Conservation (phyloP, 371 early-diverging fungal genomes). For the Capillidium heterosporum region DNA sequence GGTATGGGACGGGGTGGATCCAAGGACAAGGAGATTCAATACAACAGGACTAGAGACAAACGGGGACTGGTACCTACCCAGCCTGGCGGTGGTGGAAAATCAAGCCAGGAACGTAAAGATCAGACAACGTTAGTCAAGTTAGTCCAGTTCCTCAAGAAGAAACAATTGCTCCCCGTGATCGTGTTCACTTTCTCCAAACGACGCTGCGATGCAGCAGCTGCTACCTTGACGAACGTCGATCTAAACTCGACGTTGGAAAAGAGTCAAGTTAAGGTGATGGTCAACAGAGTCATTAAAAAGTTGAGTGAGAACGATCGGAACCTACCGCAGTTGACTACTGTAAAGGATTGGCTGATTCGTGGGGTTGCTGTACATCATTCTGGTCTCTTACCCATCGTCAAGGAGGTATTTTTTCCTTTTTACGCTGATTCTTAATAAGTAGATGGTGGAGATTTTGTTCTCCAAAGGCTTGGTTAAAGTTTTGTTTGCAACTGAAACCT, state of each 20-base stretch:
- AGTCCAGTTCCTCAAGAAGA: slow-evolving; percentile 52
- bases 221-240: slow-evolving; percentile 51
- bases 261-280: slow-evolving; percentile 71
- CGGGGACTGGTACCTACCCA: no score
- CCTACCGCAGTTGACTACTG: slow-evolving; percentile 81
- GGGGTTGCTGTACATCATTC: slow-evolving; percentile 98
- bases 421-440: no score
- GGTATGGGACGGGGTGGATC: background rate
- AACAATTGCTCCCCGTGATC: slow-evolving; percentile 76
- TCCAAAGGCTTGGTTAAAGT: slow-evolving; percentile 82
- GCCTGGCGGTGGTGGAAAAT: background rate
- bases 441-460: slow-evolving; percentile 95
- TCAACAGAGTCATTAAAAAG: slow-evolving; percentile 55
- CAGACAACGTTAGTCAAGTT: slow-evolving; percentile 64
- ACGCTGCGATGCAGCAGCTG: slow-evolving; percentile 91
- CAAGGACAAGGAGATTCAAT: background rate
- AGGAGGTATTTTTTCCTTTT: no score
- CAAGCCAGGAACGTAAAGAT: slow-evolving; percentile 22
- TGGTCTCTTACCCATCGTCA: slow-evolving; percentile 94
- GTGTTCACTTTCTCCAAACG: slow-evolving; percentile 94
- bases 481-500: slow-evolving; percentile 88
- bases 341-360: slow-evolving; percentile 64
- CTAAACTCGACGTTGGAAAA: slow-evolving; percentile 61
- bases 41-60: background rate
- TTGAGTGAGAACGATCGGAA: slow-evolving; percentile 62